Evolutionary conservation across 2,329 filamentous ascomycete species (phyloP).

Genomic region (Capronia americana): DNA sequence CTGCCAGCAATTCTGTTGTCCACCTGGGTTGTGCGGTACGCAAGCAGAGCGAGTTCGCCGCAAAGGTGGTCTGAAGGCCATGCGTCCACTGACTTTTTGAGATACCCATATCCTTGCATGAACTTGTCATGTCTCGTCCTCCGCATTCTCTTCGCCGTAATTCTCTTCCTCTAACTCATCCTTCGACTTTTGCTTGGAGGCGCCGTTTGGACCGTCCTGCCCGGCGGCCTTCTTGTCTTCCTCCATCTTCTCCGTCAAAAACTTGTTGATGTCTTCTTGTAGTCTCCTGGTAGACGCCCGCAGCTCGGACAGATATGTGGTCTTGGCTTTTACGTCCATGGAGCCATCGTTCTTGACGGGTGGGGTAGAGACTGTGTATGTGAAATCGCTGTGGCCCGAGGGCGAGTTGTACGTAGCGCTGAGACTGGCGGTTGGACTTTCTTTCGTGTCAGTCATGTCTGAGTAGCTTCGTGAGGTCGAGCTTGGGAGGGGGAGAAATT

Average conservation of each 20-base stretch:
- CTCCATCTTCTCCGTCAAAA: constrained; percentile 67
- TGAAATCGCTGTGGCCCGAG: constrained; percentile 23
- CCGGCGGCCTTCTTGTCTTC: constrained; percentile 58
- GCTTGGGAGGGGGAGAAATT: not conserved
- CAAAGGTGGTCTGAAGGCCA: constrained; percentile 27
- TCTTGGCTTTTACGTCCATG: constrained; percentile 49
- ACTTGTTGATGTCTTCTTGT: constrained; percentile 65
- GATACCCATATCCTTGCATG: constrained; percentile 35
- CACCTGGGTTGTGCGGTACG: constrained; percentile 77
- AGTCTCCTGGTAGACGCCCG: constrained; percentile 56
- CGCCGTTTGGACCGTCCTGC: constrained; percentile 39
- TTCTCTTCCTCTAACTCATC: constrained; percentile 68
- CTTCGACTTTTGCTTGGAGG: constrained; percentile 56
- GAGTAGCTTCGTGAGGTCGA: not conserved
- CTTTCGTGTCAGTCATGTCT: constrained; percentile 6
- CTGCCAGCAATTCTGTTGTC: constrained; percentile 64
- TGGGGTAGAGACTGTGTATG: constrained; percentile 18
- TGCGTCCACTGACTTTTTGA: constrained; percentile 24
- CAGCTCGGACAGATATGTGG: constrained; percentile 61
- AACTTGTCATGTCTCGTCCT: constrained; percentile 59
- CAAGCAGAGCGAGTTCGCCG: constrained; percentile 41
- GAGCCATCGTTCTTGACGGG: not conserved
- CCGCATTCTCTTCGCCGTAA: constrained; percentile 71
- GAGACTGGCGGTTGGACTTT: constrained; percentile 16
- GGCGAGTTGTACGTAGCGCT: constrained; percentile 31